Percentiles rank a stretch among this genome's conserved stretches.
Evolutionary conservation across 352 stramenopile species (phyloP).

Genomic region (Phytophthora crassamura): DNA sequence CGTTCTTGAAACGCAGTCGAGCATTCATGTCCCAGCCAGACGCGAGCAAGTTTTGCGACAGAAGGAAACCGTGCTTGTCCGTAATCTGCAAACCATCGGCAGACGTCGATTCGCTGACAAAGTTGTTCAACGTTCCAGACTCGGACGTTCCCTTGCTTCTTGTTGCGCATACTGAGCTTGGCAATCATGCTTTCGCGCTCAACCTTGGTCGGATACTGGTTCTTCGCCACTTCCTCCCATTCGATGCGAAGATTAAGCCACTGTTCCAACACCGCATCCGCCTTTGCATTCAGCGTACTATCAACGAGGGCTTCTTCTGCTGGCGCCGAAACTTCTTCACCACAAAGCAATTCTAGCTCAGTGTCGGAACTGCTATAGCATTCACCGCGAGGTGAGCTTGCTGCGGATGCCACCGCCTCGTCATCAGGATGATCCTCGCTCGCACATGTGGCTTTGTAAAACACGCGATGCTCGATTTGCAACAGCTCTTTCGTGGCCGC

Average conservation of each 20-base stretch:
- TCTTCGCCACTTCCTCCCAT: neutral
- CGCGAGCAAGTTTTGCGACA: neutral
- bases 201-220: neutral
- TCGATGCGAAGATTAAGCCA: slow-evolving; percentile 1
- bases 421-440: neutral
- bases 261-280: neutral
- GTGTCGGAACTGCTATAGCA: neutral
- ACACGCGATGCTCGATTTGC: neutral
- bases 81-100: slow-evolving; percentile 1
- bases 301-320: neutral
- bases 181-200: neutral
- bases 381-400: neutral
- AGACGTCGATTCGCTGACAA: neutral
- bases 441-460: neutral
- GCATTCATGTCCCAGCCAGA: neutral
- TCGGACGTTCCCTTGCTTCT: neutral
- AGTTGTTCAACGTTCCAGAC: slow-evolving; percentile 10
- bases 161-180: neutral
- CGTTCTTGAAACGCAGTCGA: slow-evolving; percentile 12
- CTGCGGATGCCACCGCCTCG: neutral
- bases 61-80: neutral
- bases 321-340: neutral
- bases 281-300: neutral
- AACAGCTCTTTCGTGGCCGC: neutral
- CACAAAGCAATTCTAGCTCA: neutral